Evolutionary conservation across 352 stramenopile genomes (phyloP), one percentile per base, ranked within the genome.

Genomic region (Phytophthora europaea): DNA sequence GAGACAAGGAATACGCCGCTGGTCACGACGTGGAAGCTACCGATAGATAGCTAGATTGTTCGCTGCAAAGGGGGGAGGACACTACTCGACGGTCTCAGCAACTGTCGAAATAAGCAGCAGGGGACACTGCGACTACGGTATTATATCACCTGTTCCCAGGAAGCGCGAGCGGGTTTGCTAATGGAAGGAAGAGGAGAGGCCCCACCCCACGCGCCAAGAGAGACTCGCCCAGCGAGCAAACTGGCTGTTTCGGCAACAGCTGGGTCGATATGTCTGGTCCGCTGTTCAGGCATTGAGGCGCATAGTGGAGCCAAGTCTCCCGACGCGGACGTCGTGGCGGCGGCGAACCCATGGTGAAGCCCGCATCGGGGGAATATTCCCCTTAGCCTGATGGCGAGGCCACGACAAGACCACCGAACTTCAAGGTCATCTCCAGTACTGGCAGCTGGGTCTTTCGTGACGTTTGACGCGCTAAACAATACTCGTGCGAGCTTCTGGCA

Each of bases 11-110:
- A 23, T 79, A 79, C 67, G 57, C 60, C 67, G 61, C 72, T n/a
- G 66, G 43, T 61, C 28, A 70, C 51, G 62, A 70, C 67, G 68
- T 78, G 40, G 9, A 43, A 38, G 45, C 33, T 65, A 28, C 9
- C 9, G 50, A 13, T 26, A 16, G 9, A 36, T 13, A 34, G 10
- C 50, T 61, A 31, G 26, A 31, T n/a, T 16, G 15, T 4, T 47
- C 38, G 6, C 38, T 47, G 38, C 38, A 47, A 47, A 47, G 38
- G 38, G 15, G 15, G 9, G 38, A 47, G 38, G 38, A 18, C 2
- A 45, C 15, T 6, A 6, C 38, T 10, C n/a, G n/a, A 59, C 33
- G n/a, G 54, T 57, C 51, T 26, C 48, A 55, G 48, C 20, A 55
- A 55, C 48, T 28, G 48, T n/a, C 22, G 22, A 55, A 55, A 55